Evolutionary conservation across 768 basidiomycete genomes (phyloP).

Genomic region (Tulasnella sp.): DNA sequence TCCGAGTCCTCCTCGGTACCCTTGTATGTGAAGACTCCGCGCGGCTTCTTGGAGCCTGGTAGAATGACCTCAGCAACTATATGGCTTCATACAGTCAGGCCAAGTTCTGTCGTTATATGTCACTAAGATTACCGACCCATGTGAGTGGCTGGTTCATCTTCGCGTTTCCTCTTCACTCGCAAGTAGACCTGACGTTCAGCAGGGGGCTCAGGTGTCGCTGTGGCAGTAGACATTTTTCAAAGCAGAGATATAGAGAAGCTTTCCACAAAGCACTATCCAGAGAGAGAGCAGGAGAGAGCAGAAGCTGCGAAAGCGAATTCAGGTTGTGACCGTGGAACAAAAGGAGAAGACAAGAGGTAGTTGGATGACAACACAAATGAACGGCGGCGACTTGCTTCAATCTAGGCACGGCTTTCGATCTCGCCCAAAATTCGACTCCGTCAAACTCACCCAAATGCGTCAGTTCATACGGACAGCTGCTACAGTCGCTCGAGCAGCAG

Average conservation of each 20-base stretch:
- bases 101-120: not conserved
- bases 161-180: slow-evolving; percentile 16
- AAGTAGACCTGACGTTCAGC: not conserved
- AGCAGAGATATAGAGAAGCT: no score
- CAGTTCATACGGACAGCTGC: slow-evolving; percentile 2
- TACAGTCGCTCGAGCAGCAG: not conserved
- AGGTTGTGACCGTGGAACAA: not conserved
- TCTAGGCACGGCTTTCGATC: not conserved
- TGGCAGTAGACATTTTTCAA: not conserved
- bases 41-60: slow-evolving; percentile 7
- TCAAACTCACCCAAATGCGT: not conserved
- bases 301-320: not conserved
- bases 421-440: slow-evolving; percentile 11
- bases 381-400: not conserved
- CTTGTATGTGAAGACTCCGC: slow-evolving; percentile 16
- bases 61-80: slow-evolving; percentile 4
- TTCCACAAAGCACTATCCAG: not conserved
- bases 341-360: not conserved
- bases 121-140: not conserved
- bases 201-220: not conserved
- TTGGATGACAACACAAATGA: not conserved
- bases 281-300: not conserved
- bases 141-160: slow-evolving; percentile 15
- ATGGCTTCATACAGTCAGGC: not conserved
- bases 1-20: slow-evolving; percentile 15